Conservation (phyloP, 129 eudicot species). For the Helichrysum umbraculigerum region DNA sequence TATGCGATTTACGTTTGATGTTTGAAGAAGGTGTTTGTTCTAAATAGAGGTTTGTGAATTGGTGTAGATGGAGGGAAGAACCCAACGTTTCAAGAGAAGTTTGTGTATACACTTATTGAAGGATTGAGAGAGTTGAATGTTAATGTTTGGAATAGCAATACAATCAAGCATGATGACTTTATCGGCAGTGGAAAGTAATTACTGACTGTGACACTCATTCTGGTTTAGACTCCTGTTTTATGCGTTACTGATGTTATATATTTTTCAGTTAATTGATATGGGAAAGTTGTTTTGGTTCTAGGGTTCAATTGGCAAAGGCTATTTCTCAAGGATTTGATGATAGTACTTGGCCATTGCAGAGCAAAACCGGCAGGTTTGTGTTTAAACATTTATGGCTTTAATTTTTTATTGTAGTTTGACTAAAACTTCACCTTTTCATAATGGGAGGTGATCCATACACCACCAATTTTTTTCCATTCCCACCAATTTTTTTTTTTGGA, state of each 20-base stretch:
- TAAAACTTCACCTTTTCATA: neutral
- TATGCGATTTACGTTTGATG: neutral
- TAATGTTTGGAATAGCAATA: constrained; percentile 92
- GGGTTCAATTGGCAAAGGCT: constrained; percentile 83
- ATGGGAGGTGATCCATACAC: too few relatives aligned
- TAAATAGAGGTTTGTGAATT: constrained; percentile 14
- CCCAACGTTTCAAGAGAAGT: constrained; percentile 95
- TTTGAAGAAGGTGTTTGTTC: constrained; percentile 1
- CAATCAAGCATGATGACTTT: constrained; percentile 61
- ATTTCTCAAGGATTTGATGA: constrained; percentile 79
- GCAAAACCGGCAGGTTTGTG: constrained; percentile 71
- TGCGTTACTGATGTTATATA: neutral
- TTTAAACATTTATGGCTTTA: neutral
- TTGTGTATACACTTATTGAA: constrained; percentile 71
- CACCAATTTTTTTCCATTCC: too few relatives aligned
- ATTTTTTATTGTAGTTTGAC: neutral
- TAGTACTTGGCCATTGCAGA: constrained; percentile 81
- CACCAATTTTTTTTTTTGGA: too few relatives aligned
- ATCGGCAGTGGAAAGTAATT: constrained; percentile 95
- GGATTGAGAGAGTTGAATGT: constrained; percentile 75
- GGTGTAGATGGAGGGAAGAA: constrained; percentile 90
- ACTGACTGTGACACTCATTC: neutral
- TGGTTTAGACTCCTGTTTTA: neutral
- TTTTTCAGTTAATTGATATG: neutral
- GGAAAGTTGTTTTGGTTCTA: constrained; percentile 25